A percentile compares a stretch with the other conserved stretches of the same genome.
These are phyloP conservation scores for Termitomyces sp. DNA, from an alignment of 768 basidiomycete species.

Conservation along the genomic window DNA sequence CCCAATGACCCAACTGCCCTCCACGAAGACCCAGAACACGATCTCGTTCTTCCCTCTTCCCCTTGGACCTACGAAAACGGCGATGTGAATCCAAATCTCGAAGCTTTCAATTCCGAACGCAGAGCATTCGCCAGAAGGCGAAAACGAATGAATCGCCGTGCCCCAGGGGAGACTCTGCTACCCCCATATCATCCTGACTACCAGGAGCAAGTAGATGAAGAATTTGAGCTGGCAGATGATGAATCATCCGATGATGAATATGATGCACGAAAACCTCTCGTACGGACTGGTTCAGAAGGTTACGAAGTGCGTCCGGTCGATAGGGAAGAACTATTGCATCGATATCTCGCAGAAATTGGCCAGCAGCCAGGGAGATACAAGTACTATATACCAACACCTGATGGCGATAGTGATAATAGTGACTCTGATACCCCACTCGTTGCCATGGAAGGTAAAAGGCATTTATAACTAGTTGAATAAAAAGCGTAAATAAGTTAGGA, in stretches of 20 bases:
- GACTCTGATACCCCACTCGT: slow-evolving; percentile 29
- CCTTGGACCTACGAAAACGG: slow-evolving; percentile 89
- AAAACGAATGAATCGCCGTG: slow-evolving; percentile 15
- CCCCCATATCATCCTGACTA: slow-evolving; percentile 83
- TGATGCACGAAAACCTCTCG: slow-evolving; percentile 21
- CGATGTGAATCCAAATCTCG: slow-evolving; percentile 70
- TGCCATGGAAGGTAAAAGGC: not conserved
- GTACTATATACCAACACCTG: slow-evolving; percentile 60
- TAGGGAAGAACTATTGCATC: slow-evolving; percentile 60
- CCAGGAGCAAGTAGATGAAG: slow-evolving; percentile 27
- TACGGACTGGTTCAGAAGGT: slow-evolving; percentile 79
- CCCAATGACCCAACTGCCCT: slow-evolving; percentile 58
- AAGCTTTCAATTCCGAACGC: slow-evolving; percentile 50
- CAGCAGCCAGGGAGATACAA: slow-evolving; percentile 61
- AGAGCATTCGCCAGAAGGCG: slow-evolving; percentile 15
- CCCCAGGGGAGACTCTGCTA: slow-evolving; percentile 40
- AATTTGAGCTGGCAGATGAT: slow-evolving; percentile 6
- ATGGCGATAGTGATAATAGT: slow-evolving; percentile 38
- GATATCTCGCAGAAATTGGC: slow-evolving; percentile 51
- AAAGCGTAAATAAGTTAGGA: not conserved
- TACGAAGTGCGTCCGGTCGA: slow-evolving; percentile 64
- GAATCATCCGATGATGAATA: slow-evolving; percentile 27
- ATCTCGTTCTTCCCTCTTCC: slow-evolving; percentile 50
- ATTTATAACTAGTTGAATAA: not conserved
- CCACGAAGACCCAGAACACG: slow-evolving; percentile 27